Conservation (phyloP, 306 rosid genomes). For the Glycine soja region DNA sequence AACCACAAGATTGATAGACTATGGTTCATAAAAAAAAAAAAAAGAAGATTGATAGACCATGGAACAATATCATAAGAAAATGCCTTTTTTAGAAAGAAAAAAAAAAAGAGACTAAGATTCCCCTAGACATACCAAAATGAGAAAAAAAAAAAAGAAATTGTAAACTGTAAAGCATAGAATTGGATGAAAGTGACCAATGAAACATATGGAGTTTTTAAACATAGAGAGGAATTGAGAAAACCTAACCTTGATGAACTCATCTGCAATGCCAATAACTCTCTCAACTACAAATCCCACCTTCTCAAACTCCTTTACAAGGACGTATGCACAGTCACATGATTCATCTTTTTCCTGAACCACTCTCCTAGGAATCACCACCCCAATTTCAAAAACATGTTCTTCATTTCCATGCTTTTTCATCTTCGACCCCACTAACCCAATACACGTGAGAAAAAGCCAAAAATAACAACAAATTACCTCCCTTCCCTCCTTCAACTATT, state of each 20-base stretch:
- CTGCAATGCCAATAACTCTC: constrained; percentile 81
- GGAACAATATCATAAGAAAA: not conserved
- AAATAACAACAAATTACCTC: not conserved
- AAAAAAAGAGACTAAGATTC: not conserved
- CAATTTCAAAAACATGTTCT: constrained; percentile 73
- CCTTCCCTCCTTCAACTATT: not conserved
- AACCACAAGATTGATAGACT: not conserved
- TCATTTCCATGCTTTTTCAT: constrained; percentile 63
- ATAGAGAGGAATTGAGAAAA: constrained; percentile 38
- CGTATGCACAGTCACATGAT: constrained; percentile 56
- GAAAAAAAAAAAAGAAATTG: not conserved
- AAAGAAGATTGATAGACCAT: not conserved
- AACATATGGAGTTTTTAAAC: not conserved
- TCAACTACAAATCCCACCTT: constrained; percentile 75
- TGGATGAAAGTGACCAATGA: constrained; percentile 9
- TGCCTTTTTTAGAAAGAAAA: not conserved
- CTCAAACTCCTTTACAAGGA: constrained; percentile 67
- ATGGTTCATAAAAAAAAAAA: too few species aligned
- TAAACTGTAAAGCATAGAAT: not conserved
- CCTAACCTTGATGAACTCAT: constrained; percentile 89
- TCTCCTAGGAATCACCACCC: constrained; percentile 81
- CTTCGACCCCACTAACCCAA: constrained; percentile 42
- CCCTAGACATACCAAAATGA: constrained; percentile 13
- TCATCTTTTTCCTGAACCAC: constrained; percentile 53
- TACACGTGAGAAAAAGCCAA: constrained; percentile 33